Evolutionary conservation across 169 alveolate genomes (phyloP).

Genomic region (Eimeria acervulina): DNA sequence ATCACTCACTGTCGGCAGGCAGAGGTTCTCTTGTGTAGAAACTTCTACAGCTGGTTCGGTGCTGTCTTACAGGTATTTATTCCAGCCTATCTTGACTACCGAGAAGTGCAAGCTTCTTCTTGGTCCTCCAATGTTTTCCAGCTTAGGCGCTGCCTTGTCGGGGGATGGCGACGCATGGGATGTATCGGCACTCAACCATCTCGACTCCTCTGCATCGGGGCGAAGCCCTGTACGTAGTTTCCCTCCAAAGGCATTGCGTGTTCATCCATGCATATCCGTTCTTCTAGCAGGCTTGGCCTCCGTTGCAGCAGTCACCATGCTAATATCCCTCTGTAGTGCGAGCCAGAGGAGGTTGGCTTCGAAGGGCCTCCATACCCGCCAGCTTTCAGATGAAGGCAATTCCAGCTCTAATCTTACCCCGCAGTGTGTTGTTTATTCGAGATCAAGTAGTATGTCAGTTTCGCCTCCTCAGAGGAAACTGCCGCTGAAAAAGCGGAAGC

Average conservation of each 20-base stretch:
- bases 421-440: neutral
- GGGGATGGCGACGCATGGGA: neutral
- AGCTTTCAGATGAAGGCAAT: neutral
- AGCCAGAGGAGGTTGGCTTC: neutral
- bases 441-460: neutral
- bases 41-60: neutral
- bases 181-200: neutral
- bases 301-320: neutral
- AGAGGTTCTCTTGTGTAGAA: neutral
- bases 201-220: neutral
- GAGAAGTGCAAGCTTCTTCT: neutral
- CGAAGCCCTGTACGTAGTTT: neutral
- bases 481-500: neutral
- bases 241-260: neutral
- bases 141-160: neutral
- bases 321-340: conserved; percentile 6
- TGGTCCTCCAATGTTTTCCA: neutral
- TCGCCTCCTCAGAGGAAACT: neutral
- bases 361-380: neutral
- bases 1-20: no score
- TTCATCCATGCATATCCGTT: neutral
- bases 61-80: neutral
- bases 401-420: neutral
- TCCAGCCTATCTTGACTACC: no score
- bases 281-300: neutral